Evolutionary conservation across 192 early-diverging fungal genomes (phyloP), one percentile per base, ranked within the genome.

Genomic region (Podila verticillata): DNA sequence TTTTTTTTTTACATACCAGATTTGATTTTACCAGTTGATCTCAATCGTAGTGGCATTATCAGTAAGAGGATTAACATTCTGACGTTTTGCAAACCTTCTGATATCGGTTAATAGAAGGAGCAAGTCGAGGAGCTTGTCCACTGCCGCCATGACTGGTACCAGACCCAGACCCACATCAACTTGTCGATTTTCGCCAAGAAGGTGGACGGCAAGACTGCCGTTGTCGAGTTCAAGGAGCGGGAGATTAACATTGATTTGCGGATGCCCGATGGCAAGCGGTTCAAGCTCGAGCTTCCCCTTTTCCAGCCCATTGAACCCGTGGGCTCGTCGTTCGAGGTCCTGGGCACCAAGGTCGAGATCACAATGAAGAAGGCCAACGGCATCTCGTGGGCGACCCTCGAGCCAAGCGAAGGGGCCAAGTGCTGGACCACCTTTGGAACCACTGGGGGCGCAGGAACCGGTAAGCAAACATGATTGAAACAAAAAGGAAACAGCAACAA

Each of bases 121-220:
- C 59, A 74, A 9, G 68, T 73, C 19, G 85, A 88, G 58, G 86
- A 91, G 49, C 61, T 83, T 34, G 92, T 96, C 12, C 84, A 94
- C 26, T 97, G 96, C 73, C 88, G 97, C 30, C 89, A 89, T 34
- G 98, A 99, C 84, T 98, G 92, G 92, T 99, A 98, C 83, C 97
- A 99, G 74, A 96, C 95, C 29, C 95, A 87, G 36, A 87, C 85
- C 34, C 88, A 88, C 29, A 90, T 99, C 44, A 94, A 95, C 67
- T 82, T 98, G 48, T 95, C 93, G 30, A 87, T 99, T 56, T 99
- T 96, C 85, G 96, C 96, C 7, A 98, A 98, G 81, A 96, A 97
- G 71, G 89, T 93, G 22, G 90, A 93, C 73, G 90, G 88, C 72
- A 86, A 87, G 48, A 66, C 83, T 10, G 94, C 96, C 44, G 83